These are phyloP conservation scores for Hymenoscyphus occultus DNA, from an alignment of 2,329 filamentous ascomycete species.

Conservation along the genomic window DNA sequence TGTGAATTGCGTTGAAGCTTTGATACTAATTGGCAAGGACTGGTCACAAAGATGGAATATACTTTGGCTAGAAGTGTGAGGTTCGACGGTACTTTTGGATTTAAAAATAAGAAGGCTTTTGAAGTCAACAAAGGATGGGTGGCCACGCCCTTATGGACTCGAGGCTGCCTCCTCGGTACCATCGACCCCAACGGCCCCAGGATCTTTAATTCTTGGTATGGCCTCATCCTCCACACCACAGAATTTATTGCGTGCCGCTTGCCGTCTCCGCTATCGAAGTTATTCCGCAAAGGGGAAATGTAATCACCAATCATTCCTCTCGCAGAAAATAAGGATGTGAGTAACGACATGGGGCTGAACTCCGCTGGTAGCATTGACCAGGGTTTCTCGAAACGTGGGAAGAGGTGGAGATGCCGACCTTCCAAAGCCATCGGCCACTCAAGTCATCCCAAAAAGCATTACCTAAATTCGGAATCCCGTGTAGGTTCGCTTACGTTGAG, in stretches of 20 bases:
- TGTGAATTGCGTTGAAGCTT: background rate
- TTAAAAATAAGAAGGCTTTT: background rate
- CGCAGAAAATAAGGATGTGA: constrained; percentile 6
- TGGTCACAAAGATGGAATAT: background rate
- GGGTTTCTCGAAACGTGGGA: constrained; percentile 12
- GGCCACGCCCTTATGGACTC: constrained; percentile 7
- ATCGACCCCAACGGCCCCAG: constrained; percentile 13
- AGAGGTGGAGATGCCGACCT: constrained; percentile 8
- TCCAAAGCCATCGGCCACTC: background rate
- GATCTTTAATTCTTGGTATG: background rate
- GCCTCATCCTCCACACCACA: background rate
- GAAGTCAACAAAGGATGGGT: constrained; percentile 5
- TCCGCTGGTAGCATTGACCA: background rate
- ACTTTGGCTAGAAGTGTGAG: background rate
- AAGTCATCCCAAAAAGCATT: background rate
- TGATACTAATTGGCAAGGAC: background rate
- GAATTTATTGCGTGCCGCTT: constrained; percentile 1
- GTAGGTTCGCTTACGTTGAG: constrained; percentile 10
- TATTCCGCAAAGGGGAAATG: constrained; percentile 20
- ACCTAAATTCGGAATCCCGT: constrained; percentile 5
- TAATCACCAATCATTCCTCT: constrained; percentile 24
- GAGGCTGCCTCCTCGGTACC: constrained; percentile 9
- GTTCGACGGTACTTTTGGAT: background rate
- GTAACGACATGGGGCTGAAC: background rate
- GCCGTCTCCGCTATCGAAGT: constrained; percentile 20